These are phyloP conservation scores for Lactarius hengduanensis DNA, from an alignment of 768 basidiomycete genomes.

Conservation along the genomic window DNA sequence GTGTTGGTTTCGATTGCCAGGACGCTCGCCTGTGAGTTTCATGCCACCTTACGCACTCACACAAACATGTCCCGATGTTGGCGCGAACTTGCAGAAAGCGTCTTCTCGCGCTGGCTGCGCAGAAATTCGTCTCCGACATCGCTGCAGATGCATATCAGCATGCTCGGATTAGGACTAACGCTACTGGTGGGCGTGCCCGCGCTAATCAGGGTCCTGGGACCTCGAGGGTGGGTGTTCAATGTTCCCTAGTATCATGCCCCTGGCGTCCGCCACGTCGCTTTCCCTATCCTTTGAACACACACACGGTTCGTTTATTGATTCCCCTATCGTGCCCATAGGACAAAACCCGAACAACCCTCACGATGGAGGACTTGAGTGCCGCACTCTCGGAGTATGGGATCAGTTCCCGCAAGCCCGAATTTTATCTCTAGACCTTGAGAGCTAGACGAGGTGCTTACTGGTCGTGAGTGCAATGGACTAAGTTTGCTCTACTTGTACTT, in stretches of 20 bases:
- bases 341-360: slow-evolving; percentile 89
- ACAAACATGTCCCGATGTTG: slow-evolving; percentile 14
- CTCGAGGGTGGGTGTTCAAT: slow-evolving; percentile 51
- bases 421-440: slow-evolving; percentile 59
- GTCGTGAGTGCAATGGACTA: slow-evolving; percentile 13
- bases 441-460: background rate
- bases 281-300: background rate
- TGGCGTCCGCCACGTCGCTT: background rate
- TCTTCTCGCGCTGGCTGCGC: slow-evolving; percentile 90
- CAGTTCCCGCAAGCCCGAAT: slow-evolving; percentile 90
- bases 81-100: slow-evolving; percentile 64
- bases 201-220: slow-evolving; percentile 62
- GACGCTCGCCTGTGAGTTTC: slow-evolving; percentile 81
- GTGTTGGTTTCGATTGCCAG: slow-evolving; percentile 93
- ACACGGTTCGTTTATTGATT: background rate
- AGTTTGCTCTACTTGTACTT: slow-evolving; percentile 21
- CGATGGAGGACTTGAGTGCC: slow-evolving; percentile 94
- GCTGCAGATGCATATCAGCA: slow-evolving; percentile 97
- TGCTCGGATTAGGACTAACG: slow-evolving; percentile 92
- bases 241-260: background rate
- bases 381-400: slow-evolving; percentile 97
- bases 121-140: slow-evolving; percentile 97
- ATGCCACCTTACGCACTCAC: background rate
- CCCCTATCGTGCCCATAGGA: slow-evolving; percentile 49
- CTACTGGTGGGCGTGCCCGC: slow-evolving; percentile 67